phyloP scores from a whole-genome alignment of 176 grass and related monocot species.

The Musa itinerans region DNA sequence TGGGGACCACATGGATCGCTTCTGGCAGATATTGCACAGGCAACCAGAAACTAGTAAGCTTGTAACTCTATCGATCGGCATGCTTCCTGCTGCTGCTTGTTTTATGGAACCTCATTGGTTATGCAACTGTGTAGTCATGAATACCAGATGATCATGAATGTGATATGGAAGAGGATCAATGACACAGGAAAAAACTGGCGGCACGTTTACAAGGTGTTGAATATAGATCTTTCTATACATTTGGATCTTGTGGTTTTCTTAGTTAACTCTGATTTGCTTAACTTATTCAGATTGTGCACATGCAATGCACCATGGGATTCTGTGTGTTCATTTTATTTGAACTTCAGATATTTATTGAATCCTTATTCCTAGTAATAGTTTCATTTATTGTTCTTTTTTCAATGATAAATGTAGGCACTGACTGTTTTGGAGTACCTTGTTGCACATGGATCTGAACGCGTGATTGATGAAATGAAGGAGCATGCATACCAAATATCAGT shows the following conservation, averaged over 20 bases:
- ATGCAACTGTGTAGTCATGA: slow-evolving; percentile 54
- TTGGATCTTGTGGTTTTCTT: background rate
- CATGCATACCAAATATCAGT: slow-evolving; percentile 97
- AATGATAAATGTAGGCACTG: slow-evolving; percentile 46
- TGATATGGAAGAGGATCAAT: slow-evolving; percentile 97
- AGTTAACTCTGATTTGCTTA: background rate
- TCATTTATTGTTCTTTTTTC: slow-evolving; percentile 9
- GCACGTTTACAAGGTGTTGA: slow-evolving; percentile 87
- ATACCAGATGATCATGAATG: slow-evolving; percentile 92
- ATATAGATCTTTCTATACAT: background rate
- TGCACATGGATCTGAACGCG: slow-evolving; percentile 75
- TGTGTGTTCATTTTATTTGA: background rate
- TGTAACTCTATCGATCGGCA: background rate
- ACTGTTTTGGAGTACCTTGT: slow-evolving; percentile 91
- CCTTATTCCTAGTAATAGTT: background rate
- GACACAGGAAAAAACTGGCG: slow-evolving; percentile 98
- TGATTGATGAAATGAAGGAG: slow-evolving; percentile 92
- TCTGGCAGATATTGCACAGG: slow-evolving; percentile 78
- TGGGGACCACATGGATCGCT: slow-evolving; percentile 96
- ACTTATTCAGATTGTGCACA: background rate
- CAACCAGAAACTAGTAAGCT: slow-evolving; percentile 65
- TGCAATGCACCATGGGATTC: background rate
- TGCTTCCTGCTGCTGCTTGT: background rate
- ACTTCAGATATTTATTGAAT: background rate
- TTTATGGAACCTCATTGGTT: slow-evolving; percentile 6